A percentile compares a stretch with the other conserved stretches of the same genome.
Evolutionary conservation across 192 early-diverging fungal species (phyloP).

Genomic region (Mortierella hygrophila): DNA sequence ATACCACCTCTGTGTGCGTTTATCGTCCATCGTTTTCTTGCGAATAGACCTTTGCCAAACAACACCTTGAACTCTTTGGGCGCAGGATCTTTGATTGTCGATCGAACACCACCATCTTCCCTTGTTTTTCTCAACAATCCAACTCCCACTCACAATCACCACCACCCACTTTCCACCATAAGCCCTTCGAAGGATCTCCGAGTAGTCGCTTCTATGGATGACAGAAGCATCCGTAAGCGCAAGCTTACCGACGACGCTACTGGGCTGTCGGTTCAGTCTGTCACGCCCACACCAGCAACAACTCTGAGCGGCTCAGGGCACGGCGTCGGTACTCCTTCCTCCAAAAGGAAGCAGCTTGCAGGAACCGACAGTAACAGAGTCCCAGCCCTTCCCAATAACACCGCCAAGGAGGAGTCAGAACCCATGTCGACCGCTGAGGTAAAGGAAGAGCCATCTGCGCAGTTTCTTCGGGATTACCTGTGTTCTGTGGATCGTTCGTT

Average conservation of each 20-base stretch:
- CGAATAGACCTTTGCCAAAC: not conserved
- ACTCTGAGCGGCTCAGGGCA: not conserved
- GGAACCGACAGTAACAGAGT: slow-evolving; percentile 13
- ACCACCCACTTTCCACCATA: slow-evolving; percentile 39
- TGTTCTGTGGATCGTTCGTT: not conserved
- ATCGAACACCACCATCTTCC: not conserved
- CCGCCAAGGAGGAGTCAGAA: slow-evolving; percentile 10
- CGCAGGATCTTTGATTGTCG: not conserved
- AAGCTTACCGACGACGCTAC: slow-evolving; percentile 56
- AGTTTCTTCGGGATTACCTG: not conserved
- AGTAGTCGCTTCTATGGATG: slow-evolving; percentile 56
- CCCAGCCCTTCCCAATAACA: not conserved
- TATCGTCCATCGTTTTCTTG: not conserved
- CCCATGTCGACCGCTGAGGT: slow-evolving; percentile 29
- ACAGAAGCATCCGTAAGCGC: slow-evolving; percentile 59
- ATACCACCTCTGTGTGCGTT: not conserved
- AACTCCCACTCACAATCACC: not conserved
- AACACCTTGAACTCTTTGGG: not conserved
- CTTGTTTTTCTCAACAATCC: not conserved
- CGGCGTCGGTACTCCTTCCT: slow-evolving; percentile 5
- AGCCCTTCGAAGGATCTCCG: slow-evolving; percentile 54
- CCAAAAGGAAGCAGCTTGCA: slow-evolving; percentile 26
- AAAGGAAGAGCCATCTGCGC: not conserved
- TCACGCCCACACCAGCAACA: slow-evolving; percentile 6
- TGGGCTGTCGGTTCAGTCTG: slow-evolving; percentile 23